phyloP scores from a whole-genome alignment of 192 early-diverging fungal species.

The Funneliformis geosporum region DNA sequence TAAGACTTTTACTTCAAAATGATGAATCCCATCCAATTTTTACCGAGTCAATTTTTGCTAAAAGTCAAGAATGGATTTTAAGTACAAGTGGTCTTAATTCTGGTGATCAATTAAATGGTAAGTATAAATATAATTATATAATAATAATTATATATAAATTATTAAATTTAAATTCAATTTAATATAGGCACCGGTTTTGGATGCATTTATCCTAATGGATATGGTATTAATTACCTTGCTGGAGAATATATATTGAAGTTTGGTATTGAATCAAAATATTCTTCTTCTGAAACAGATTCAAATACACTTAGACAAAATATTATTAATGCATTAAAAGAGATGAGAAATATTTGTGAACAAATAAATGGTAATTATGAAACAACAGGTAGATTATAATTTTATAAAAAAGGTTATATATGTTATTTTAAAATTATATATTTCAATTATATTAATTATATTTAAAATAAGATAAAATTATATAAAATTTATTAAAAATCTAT shows the following conservation, averaged over 20 bases:
- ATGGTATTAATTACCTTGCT: slow-evolving; percentile 86
- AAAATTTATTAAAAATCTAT: too few species aligned
- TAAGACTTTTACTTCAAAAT: slow-evolving; percentile 57
- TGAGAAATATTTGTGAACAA: slow-evolving; percentile 40
- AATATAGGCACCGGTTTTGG: slow-evolving; percentile 81
- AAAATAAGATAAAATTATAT: too few species aligned
- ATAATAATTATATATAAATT: not conserved
- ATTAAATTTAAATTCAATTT: not conserved
- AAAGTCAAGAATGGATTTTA: slow-evolving; percentile 69
- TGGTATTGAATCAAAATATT: slow-evolving; percentile 76
- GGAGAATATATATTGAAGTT: slow-evolving; percentile 68
- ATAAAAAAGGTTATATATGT: too few species aligned
- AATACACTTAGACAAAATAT: slow-evolving; percentile 28
- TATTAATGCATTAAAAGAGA: slow-evolving; percentile 34
- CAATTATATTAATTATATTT: too few species aligned
- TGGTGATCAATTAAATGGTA: slow-evolving; percentile 53
- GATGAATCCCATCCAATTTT: slow-evolving; percentile 49
- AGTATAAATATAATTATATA: not conserved
- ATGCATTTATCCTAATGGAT: slow-evolving; percentile 76
- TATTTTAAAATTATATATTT: too few species aligned
- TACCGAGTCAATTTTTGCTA: slow-evolving; percentile 69
- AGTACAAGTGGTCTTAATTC: slow-evolving; percentile 80
- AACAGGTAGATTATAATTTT: not conserved
- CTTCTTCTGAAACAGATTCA: slow-evolving; percentile 32
- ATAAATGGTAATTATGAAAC: slow-evolving; percentile 32